Conservation (phyloP, 192 early-diverging fungal species). For the Radiomyces spectabilis region DNA sequence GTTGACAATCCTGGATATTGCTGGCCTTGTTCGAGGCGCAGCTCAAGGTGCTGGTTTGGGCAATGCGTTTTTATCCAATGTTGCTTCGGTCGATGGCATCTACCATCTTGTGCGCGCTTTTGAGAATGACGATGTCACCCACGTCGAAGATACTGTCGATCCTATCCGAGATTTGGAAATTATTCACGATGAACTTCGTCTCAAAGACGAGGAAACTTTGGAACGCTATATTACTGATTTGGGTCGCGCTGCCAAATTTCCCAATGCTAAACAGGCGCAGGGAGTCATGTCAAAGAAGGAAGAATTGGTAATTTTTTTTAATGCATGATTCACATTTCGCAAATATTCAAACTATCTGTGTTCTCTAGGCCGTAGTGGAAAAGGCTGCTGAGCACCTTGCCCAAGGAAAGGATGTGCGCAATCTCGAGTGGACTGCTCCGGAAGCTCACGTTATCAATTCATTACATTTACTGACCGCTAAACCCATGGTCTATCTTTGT, state of each 20-base stretch:
- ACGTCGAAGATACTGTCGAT: constrained; percentile 56
- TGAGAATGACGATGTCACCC: constrained; percentile 60
- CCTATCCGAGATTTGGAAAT: constrained; percentile 73
- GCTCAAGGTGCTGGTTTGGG: constrained; percentile 53
- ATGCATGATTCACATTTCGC: background rate
- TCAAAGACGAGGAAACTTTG: constrained; percentile 58
- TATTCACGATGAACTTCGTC: constrained; percentile 70
- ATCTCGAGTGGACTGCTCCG: constrained; percentile 54
- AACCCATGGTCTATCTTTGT: constrained; percentile 67
- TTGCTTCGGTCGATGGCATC: constrained; percentile 55
- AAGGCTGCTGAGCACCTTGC: constrained; percentile 47
- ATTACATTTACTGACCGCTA: constrained; percentile 68
- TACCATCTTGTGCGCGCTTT: constrained; percentile 62
- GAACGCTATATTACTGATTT: constrained; percentile 61
- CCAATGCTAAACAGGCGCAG: constrained; percentile 63
- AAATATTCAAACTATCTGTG: background rate
- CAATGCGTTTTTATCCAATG: constrained; percentile 76
- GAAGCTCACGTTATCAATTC: constrained; percentile 68
- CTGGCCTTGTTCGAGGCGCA: constrained; percentile 68
- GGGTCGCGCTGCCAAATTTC: constrained; percentile 54
- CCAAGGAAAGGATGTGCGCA: constrained; percentile 61
- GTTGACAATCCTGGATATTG: constrained; percentile 70
- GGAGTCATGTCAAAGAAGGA: constrained; percentile 85
- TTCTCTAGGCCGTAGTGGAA: constrained; percentile 10
- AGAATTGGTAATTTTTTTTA: constrained; percentile 39